Evolutionary conservation across 2,329 filamentous ascomycete species (phyloP).

Genomic region (Elsinoe australis): DNA sequence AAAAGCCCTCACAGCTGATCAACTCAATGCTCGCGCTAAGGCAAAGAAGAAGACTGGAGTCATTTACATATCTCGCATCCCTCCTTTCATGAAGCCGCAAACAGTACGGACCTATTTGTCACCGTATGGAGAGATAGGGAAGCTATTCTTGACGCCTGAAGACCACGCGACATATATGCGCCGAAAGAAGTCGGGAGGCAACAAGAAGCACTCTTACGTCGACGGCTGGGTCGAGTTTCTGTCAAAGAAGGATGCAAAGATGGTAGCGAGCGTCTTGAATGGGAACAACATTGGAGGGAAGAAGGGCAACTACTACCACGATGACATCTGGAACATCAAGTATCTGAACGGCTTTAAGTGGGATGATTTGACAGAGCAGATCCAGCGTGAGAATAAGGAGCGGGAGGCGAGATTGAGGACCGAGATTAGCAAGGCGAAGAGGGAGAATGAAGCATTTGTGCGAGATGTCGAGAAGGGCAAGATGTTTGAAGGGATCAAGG

Average conservation of each 20-base stretch:
- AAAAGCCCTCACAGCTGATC: conserved; percentile 46
- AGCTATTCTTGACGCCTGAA: conserved; percentile 73
- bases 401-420: conserved; percentile 65
- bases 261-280: conserved; percentile 68
- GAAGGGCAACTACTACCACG: conserved; percentile 74
- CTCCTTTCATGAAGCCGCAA: conserved; percentile 79
- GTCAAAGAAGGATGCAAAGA: conserved; percentile 67
- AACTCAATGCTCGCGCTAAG: too few species aligned
- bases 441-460: conserved; percentile 75
- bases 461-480: conserved; percentile 72
- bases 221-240: conserved; percentile 85
- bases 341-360: conserved; percentile 83
- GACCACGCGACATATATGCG: conserved; percentile 58
- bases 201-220: conserved; percentile 72
- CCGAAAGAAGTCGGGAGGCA: conserved; percentile 65
- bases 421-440: conserved; percentile 66
- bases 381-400: conserved; percentile 74
- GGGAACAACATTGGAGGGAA: conserved; percentile 72
- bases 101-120: conserved; percentile 69
- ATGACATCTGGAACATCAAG: conserved; percentile 78
- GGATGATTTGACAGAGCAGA: conserved; percentile 63
- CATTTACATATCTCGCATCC: conserved; percentile 73
- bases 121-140: conserved; percentile 57
- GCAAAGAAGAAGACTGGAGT: conserved; percentile 68
- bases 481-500: conserved; percentile 64